phyloP scores from a whole-genome alignment of 2,329 filamentous ascomycete genomes.

The Alternaria arborescens region DNA sequence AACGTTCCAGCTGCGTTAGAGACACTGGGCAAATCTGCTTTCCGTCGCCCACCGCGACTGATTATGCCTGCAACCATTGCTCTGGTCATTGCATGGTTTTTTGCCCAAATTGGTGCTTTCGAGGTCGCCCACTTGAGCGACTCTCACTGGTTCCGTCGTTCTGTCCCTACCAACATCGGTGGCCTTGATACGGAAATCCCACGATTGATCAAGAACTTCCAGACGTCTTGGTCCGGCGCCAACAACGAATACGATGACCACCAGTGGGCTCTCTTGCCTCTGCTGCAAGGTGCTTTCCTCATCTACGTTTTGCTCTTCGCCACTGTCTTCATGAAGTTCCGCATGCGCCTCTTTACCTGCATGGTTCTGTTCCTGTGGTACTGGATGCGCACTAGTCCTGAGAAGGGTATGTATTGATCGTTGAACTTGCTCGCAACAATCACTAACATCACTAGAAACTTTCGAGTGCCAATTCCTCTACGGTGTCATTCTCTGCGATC shows the following conservation, averaged over 20 bases:
- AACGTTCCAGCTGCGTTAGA: conserved; percentile 56
- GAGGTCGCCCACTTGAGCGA: conserved; percentile 58
- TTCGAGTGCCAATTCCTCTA: conserved; percentile 63
- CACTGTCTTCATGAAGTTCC: conserved; percentile 59
- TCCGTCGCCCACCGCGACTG: conserved; percentile 62
- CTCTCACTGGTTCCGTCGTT: conserved; percentile 61
- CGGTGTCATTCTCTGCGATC: conserved; percentile 62
- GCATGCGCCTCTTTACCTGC: conserved; percentile 58
- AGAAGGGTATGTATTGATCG: conserved; percentile 54
- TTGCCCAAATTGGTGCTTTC: conserved; percentile 61
- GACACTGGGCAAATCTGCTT: conserved; percentile 62
- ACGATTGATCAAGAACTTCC: conserved; percentile 57
- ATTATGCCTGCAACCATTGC: conserved; percentile 63
- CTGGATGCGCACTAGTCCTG: conserved; percentile 56
- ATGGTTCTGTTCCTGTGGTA: conserved; percentile 60
- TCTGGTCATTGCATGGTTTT: conserved; percentile 59
- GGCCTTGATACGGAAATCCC: conserved; percentile 57
- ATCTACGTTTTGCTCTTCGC: conserved; percentile 60
- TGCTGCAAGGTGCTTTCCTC: conserved; percentile 61
- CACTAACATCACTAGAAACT: conserved; percentile 55
- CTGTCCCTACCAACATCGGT: conserved; percentile 56
- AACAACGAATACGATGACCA: conserved; percentile 64
- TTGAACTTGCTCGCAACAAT: not conserved
- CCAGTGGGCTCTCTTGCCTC: conserved; percentile 63
- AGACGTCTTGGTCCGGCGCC: conserved; percentile 60